Evolutionary conservation across 75 land plant genomes (phyloP), one percentile per base, ranked within the genome.

Genomic region (Pseudotsuga menziesii): DNA sequence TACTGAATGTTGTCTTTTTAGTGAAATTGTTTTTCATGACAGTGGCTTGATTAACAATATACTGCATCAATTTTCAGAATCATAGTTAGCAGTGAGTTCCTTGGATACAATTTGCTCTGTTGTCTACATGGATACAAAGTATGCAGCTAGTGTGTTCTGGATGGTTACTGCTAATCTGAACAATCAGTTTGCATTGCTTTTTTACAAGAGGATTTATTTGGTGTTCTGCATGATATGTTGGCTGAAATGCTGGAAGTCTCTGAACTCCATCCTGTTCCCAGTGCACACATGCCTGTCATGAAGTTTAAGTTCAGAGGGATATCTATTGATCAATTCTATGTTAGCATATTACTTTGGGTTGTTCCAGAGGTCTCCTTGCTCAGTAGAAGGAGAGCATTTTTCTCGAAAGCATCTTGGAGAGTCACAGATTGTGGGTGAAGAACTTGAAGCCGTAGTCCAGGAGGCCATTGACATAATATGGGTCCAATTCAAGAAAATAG

Each of bases 191-290:
- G 20, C 13, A 67, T 77, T 67, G 1, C 55, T 20, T 19, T 67
- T 41, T 54, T 39, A 6, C 66, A 83, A 83, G 88, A 85, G 70
- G 88, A 85, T 22, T 85, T 85, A 39, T 85, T 85, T 77, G 79
- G 69, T n/a, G 77, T 69, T 29, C 32, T 85, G 56, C 88, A 85
- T 60, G 59, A 60, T 61, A 80, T 85, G 75, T 64, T 85, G 17
- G 67, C 15, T 52, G 76, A 58, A 63, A 83, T 77, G 82, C 48
- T 56, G 14, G 85, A 84, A 66, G 85, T 85, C 22, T 80, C 79
- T 39, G 87, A 85, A 62, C 87, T 85, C 29, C 87, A 85, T 58
- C 81, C 85, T 29, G 87, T 85, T 26, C 87, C 87, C 56, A 85
- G 83, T 66, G 86, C 85, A 27, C 81, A 85, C 77, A 82, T 85